Percentiles rank a stretch among this genome's conserved stretches.
Evolutionary conservation across 192 early-diverging fungal species (phyloP).

Genomic region (Jimgerdemannia flammicorona): DNA sequence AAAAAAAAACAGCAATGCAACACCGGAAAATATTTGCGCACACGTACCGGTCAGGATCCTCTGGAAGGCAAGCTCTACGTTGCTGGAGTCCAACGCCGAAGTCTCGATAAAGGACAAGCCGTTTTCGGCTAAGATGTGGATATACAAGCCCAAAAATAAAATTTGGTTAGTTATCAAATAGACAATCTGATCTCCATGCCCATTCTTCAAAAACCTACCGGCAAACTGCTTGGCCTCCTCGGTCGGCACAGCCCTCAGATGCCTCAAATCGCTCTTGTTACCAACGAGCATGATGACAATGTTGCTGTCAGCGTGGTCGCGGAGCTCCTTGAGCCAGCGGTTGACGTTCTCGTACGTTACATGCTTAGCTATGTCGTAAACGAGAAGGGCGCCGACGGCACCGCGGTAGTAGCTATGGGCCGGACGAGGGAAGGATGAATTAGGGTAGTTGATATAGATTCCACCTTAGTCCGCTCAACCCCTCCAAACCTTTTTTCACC

Average conservation of each 20-base stretch:
- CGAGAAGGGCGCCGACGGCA: constrained; percentile 93
- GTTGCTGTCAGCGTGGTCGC: constrained; percentile 95
- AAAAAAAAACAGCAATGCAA: too few species aligned
- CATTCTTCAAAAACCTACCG: constrained; percentile 36
- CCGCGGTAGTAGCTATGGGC: constrained; percentile 85
- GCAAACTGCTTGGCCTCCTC: constrained; percentile 99
- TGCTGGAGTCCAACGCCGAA: constrained; percentile 94
- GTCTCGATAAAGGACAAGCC: constrained; percentile 97
- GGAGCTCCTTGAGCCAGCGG: constrained; percentile 97
- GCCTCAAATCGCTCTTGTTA: constrained; percentile 98
- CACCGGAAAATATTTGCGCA: neutral
- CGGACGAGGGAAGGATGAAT: neutral
- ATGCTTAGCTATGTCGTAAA: constrained; percentile 98
- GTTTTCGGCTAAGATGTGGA: constrained; percentile 68
- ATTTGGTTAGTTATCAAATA: neutral
- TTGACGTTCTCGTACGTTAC: constrained; percentile 93
- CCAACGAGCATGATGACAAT: constrained; percentile 99
- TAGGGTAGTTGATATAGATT: too few species aligned
- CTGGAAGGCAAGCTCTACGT: constrained; percentile 95
- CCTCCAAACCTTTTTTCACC: too few species aligned
- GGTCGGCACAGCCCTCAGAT: constrained; percentile 92
- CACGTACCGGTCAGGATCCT: constrained; percentile 85
- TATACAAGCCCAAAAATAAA: neutral
- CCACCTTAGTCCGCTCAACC: too few species aligned
- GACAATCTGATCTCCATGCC: neutral